Conservation (phyloP, 2,329 filamentous ascomycete genomes). For the Myriangium duriaei region DNA sequence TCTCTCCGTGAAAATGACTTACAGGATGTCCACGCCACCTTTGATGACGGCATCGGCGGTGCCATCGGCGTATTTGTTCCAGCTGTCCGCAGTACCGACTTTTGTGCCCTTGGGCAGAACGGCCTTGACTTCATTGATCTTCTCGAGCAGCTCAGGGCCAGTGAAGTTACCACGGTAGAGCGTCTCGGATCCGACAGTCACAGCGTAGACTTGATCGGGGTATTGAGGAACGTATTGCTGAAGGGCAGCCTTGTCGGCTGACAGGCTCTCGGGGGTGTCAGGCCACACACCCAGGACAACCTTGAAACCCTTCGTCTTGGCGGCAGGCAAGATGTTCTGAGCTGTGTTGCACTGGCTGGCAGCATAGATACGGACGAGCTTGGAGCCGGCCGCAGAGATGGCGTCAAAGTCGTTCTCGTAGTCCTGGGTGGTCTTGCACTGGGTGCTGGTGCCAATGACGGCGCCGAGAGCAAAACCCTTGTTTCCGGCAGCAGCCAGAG, state of each 20-base stretch:
- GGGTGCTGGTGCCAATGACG: constrained; percentile 9
- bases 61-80: constrained; percentile 60
- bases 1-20: constrained; percentile 16
- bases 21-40: constrained; percentile 48
- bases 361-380: constrained; percentile 53
- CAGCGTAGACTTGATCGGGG: constrained; percentile 49
- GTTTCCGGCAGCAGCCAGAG: constrained; percentile 29
- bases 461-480: constrained; percentile 57
- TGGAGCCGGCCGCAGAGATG: constrained; percentile 40
- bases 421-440: constrained; percentile 50
- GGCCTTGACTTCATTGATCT: constrained; percentile 49
- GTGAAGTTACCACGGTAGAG: constrained; percentile 58
- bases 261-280: constrained; percentile 49
- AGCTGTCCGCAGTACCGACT: constrained; percentile 57
- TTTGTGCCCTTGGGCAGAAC: constrained; percentile 41
- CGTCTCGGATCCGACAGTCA: constrained; percentile 59
- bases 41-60: constrained; percentile 52
- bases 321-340: constrained; percentile 50
- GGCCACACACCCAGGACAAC: constrained; percentile 62
- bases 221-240: constrained; percentile 36
- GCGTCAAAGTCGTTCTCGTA: constrained; percentile 55
- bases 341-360: constrained; percentile 54
- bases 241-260: constrained; percentile 48
- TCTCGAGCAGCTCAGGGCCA: constrained; percentile 44
- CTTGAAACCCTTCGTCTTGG: constrained; percentile 51